Conservation (phyloP, 805 yeast species). For the Pichia exigua region DNA sequence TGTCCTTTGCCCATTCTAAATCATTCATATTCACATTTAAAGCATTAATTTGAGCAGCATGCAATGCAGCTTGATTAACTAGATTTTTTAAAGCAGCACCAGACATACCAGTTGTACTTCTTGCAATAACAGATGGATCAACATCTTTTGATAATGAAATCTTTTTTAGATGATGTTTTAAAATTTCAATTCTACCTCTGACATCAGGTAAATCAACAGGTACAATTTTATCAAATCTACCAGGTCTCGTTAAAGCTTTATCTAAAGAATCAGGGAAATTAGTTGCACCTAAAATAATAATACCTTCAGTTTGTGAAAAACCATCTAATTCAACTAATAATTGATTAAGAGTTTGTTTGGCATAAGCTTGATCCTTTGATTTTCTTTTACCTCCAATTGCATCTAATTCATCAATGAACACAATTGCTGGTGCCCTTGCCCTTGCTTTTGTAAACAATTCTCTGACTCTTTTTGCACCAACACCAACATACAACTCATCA, state of each 20-base stretch:
- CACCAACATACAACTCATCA: conserved; percentile 97
- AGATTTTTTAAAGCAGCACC: conserved; percentile 96
- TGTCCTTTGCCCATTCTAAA: conserved; percentile 99
- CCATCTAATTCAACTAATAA: conserved; percentile 95
- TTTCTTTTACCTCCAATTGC: conserved; percentile 98
- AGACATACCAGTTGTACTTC: conserved; percentile 97
- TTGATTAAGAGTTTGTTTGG: conserved; percentile 95
- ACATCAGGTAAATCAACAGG: conserved; percentile 96
- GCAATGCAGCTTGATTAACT: conserved; percentile 96
- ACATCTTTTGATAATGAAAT: conserved; percentile 81
- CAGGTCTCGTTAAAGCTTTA: conserved; percentile 96
- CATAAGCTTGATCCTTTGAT: conserved; percentile 96
- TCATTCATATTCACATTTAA: conserved; percentile 84
- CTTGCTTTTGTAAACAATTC: conserved; percentile 91
- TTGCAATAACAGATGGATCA: conserved; percentile 82
- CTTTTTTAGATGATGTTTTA: conserved; percentile 85
- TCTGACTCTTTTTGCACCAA: conserved; percentile 96
- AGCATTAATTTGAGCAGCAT: conserved; percentile 90
- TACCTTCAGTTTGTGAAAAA: conserved; percentile 83
- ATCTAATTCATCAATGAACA: conserved; percentile 95
- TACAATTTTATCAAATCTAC: conserved; percentile 93
- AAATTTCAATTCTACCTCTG: conserved; percentile 89
- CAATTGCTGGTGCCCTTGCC: conserved; percentile 92
- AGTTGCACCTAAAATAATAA: conserved; percentile 95
- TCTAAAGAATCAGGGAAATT: conserved; percentile 96